Percentiles rank a stretch among this genome's conserved stretches.
phyloP scores from a whole-genome alignment of 2,329 filamentous ascomycete genomes.

The Trichoderma sp. region DNA sequence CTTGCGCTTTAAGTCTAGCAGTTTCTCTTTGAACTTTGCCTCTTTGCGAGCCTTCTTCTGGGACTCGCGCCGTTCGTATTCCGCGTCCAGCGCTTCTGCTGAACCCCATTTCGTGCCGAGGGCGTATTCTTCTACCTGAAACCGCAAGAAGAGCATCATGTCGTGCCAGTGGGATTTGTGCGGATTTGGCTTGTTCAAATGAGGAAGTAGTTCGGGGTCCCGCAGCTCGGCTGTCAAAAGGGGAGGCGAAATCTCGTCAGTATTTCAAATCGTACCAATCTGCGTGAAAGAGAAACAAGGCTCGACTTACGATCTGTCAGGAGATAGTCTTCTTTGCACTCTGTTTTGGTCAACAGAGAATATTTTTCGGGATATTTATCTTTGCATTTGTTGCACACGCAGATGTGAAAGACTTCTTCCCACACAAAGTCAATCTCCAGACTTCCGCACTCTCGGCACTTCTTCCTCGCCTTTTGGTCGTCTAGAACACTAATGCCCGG shows the following conservation, averaged over 20 bases:
- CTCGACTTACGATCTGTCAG: conserved; percentile 75
- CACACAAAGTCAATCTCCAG: conserved; percentile 94
- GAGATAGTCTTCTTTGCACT: conserved; percentile 92
- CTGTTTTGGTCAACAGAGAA: conserved; percentile 92
- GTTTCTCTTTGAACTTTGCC: conserved; percentile 84
- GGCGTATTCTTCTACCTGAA: conserved; percentile 92
- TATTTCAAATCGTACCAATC: background rate
- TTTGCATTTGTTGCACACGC: conserved; percentile 81
- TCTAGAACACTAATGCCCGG: conserved; percentile 77
- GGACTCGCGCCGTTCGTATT: conserved; percentile 75
- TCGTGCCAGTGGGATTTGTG: conserved; percentile 96
- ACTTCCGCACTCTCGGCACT: conserved; percentile 78
- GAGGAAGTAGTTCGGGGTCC: conserved; percentile 81
- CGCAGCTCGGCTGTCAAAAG: conserved; percentile 71
- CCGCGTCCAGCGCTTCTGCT: conserved; percentile 77
- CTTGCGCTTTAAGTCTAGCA: conserved; percentile 87
- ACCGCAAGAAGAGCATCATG: conserved; percentile 96
- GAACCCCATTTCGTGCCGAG: conserved; percentile 90
- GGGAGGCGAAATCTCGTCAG: background rate
- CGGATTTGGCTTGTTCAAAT: conserved; percentile 85
- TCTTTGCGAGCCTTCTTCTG: conserved; percentile 86
- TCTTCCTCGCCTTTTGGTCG: conserved; percentile 63
- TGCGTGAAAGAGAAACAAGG: background rate
- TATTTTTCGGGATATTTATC: conserved; percentile 90
- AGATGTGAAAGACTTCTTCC: conserved; percentile 76